Evolutionary conservation across 352 stramenopile genomes (phyloP).

Genomic region (Globisporangium iwayamae): DNA sequence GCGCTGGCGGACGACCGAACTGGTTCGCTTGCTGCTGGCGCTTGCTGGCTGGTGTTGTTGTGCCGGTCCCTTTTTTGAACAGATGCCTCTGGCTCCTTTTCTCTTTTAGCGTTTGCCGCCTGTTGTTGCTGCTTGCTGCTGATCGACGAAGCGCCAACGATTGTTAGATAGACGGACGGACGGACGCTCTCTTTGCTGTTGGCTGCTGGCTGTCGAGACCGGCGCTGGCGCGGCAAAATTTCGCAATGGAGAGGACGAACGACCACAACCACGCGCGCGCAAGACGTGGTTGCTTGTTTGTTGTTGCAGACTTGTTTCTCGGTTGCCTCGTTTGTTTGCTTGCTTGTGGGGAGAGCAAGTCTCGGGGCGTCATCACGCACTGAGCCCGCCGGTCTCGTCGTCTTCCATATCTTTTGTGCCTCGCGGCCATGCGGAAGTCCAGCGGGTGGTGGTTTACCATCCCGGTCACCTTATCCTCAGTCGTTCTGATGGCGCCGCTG

Average conservation of each 20-base stretch:
- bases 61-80: constrained; percentile 9
- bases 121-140: constrained; percentile 5
- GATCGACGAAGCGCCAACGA: not conserved
- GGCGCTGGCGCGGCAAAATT: constrained; percentile 9
- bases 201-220: constrained; percentile 4
- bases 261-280: not conserved
- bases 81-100: constrained; percentile 12
- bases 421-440: constrained; percentile 11
- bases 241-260: constrained; percentile 12
- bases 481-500: not conserved
- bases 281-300: not conserved
- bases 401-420: constrained; percentile 2
- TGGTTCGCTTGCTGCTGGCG: not conserved
- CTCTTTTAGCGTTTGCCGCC: constrained; percentile 1
- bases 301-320: not conserved
- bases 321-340: not conserved
- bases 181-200: constrained; percentile 1
- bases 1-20: not conserved
- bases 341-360: not conserved
- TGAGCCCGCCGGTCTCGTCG: not conserved
- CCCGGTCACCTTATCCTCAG: constrained; percentile 19
- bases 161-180: constrained; percentile 1
- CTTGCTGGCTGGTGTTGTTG: constrained; percentile 3
- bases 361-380: constrained; percentile 3
- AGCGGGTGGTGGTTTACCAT: constrained; percentile 13